Evolutionary conservation across 2,329 filamentous ascomycete species (phyloP).

Genomic region (Venturia pyrina): DNA sequence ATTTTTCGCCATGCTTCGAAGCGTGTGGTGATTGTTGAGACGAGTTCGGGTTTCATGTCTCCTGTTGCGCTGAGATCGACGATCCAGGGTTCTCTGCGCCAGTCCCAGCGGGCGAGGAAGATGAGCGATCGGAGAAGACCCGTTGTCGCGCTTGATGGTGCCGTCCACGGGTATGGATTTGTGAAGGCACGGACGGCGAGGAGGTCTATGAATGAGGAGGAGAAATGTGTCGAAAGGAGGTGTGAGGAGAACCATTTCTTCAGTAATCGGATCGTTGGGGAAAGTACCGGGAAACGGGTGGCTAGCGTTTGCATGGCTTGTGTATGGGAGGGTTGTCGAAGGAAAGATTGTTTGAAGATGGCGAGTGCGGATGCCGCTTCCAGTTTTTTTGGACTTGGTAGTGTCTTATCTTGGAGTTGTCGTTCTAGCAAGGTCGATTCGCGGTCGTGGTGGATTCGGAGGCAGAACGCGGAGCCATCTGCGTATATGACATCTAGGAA

Average conservation of each 20-base stretch:
- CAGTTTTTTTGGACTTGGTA: conserved; percentile 36
- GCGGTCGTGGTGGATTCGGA: conserved; percentile 81
- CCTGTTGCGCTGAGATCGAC: conserved; percentile 49
- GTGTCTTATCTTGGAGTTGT: conserved; percentile 59
- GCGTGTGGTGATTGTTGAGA: conserved; percentile 55
- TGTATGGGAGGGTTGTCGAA: conserved; percentile 65
- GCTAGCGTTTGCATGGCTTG: conserved; percentile 72
- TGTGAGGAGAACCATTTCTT: conserved; percentile 88
- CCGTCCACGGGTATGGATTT: conserved; percentile 68
- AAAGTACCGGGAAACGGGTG: conserved; percentile 70
- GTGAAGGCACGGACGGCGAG: conserved; percentile 70
- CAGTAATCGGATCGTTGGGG: conserved; percentile 69
- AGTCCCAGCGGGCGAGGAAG: conserved; percentile 83
- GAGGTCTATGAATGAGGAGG: conserved; percentile 72
- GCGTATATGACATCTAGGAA: conserved; percentile 71
- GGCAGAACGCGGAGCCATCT: conserved; percentile 60
- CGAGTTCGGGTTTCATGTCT: conserved; percentile 47
- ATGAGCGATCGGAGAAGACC: conserved; percentile 74
- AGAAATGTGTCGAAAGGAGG: conserved; percentile 65
- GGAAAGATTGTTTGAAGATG: conserved; percentile 59
- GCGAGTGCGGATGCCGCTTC: conserved; percentile 60
- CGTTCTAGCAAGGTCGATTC: conserved; percentile 73
- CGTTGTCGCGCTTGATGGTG: conserved; percentile 64
- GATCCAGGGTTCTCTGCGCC: conserved; percentile 72
- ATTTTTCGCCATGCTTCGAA: conserved; percentile 80